Conservation (phyloP, 2,329 filamentous ascomycete species). For the Neofusicoccum sp. region DNA sequence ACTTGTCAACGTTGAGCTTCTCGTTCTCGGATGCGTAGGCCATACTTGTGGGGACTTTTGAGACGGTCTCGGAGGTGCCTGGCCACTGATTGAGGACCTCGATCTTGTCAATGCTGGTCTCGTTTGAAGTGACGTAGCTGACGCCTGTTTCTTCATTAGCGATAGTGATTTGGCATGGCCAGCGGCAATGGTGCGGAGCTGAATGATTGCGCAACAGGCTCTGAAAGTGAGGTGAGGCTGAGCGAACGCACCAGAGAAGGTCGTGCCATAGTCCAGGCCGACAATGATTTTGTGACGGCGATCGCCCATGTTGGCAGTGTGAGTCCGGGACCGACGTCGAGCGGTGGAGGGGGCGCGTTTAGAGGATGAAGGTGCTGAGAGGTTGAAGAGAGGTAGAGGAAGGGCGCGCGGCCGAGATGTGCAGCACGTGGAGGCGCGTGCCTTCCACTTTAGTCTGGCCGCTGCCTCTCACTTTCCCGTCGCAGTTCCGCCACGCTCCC, state of each 20-base stretch:
- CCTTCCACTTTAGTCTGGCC: too few species aligned
- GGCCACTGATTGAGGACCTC: slow-evolving; percentile 17
- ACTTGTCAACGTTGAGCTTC: neutral
- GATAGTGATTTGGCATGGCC: neutral
- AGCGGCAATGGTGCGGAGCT: neutral
- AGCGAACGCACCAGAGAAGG: slow-evolving; percentile 13
- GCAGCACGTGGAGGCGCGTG: too few species aligned
- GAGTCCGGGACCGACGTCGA: too few species aligned
- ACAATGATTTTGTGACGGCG: slow-evolving; percentile 19
- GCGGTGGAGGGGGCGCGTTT: neutral
- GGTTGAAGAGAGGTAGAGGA: too few species aligned
- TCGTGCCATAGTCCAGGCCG: slow-evolving; percentile 24
- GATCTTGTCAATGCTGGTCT: slow-evolving; percentile 9
- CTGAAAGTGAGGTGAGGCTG: neutral
- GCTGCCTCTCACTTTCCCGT: too few species aligned
- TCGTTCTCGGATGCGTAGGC: slow-evolving; percentile 21
- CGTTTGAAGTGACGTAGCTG: slow-evolving; percentile 17
- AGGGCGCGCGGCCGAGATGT: neutral
- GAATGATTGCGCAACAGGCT: neutral
- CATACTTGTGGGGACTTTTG: slow-evolving; percentile 20
- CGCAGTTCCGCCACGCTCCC: too few species aligned
- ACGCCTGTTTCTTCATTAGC: neutral
- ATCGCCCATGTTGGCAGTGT: neutral
- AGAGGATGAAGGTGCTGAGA: neutral
- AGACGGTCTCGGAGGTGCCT: neutral